Conservation (phyloP, 1,284 basidiomycete species). For the Cryptococcus depauperatus region DNA sequence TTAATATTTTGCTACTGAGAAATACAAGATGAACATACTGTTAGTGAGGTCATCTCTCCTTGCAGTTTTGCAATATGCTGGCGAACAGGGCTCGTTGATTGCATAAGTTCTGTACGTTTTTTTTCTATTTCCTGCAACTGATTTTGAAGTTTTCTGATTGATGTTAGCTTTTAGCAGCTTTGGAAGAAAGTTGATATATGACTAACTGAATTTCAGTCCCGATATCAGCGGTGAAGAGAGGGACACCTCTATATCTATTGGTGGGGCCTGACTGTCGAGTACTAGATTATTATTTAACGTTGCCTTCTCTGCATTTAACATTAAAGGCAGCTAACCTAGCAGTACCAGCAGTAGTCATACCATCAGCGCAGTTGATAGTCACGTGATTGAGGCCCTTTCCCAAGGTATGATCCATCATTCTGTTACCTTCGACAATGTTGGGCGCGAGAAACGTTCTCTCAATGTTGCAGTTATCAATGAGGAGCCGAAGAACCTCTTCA, state of each 20-base stretch:
- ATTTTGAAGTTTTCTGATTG: neutral
- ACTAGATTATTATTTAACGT: slow-evolving; percentile 6
- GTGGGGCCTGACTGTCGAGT: slow-evolving; percentile 16
- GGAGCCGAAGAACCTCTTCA: slow-evolving; percentile 64
- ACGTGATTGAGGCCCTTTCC: slow-evolving; percentile 5
- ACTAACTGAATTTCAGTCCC: slow-evolving; percentile 27
- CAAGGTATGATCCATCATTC: slow-evolving; percentile 48
- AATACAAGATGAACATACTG: neutral
- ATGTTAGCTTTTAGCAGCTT: too few relatives aligned
- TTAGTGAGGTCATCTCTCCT: neutral
- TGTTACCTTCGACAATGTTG: slow-evolving; percentile 56
- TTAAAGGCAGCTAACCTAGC: neutral
- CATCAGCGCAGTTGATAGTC: slow-evolving; percentile 24
- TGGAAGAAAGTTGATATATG: too few relatives aligned
- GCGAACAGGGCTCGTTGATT: too few relatives aligned
- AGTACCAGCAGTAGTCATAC: slow-evolving; percentile 14
- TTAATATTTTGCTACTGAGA: neutral
- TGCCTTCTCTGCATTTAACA: neutral
- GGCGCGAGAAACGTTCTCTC: slow-evolving; percentile 63
- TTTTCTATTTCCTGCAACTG: slow-evolving; percentile 2
- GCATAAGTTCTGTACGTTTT: neutral
- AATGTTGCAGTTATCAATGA: slow-evolving; percentile 67
- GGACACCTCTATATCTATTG: slow-evolving; percentile 13
- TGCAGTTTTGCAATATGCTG: slow-evolving; percentile 2
- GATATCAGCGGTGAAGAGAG: slow-evolving; percentile 25